phyloP scores from a whole-genome alignment of 2,329 filamentous ascomycete species.

The Bertia moriformis region DNA sequence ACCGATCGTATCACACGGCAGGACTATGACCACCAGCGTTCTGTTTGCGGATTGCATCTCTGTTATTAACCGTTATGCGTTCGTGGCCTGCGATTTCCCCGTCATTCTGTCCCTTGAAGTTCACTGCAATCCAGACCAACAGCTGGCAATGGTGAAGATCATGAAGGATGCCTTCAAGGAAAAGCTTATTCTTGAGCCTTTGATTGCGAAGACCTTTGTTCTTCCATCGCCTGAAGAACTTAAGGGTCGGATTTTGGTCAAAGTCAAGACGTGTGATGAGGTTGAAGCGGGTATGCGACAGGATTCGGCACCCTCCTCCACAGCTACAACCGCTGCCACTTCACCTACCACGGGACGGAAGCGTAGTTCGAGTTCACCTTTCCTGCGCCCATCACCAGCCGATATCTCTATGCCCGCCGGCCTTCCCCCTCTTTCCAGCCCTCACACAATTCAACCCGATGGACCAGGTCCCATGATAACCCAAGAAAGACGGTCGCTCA shows the following conservation, averaged over 20 bases:
- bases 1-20: constrained; percentile 81
- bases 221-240: constrained; percentile 52
- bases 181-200: constrained; percentile 38
- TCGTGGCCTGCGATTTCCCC: constrained; percentile 47
- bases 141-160: constrained; percentile 47
- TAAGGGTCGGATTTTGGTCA: constrained; percentile 47
- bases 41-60: constrained; percentile 80
- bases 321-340: not conserved
- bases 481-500: not conserved
- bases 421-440: not conserved
- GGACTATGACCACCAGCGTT: constrained; percentile 75
- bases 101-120: constrained; percentile 56
- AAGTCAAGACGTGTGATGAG: constrained; percentile 33
- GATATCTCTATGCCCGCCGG: not conserved
- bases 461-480: not conserved
- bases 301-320: not conserved
- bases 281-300: not conserved
- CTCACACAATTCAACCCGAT: not conserved
- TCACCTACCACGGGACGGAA: not conserved
- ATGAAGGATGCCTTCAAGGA: constrained; percentile 50
- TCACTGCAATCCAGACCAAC: constrained; percentile 49
- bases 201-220: constrained; percentile 32
- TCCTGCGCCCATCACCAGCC: not conserved
- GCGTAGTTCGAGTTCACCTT: not conserved
- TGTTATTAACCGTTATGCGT: constrained; percentile 53